phyloP scores from a whole-genome alignment of 257 asterid genomes.

The Solanum raphanifolium region DNA sequence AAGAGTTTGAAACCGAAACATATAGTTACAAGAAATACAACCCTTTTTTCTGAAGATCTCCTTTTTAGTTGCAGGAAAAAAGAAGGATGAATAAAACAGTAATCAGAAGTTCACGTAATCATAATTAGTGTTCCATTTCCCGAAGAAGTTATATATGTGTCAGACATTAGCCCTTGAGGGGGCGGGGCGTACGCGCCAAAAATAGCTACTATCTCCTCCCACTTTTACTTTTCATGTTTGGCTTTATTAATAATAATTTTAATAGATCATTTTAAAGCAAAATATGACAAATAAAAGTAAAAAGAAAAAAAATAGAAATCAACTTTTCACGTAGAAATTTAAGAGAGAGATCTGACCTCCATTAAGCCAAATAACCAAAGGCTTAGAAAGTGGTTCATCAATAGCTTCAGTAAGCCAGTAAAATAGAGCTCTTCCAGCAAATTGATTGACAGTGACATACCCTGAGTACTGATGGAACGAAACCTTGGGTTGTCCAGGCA shows the following conservation, averaged over 20 bases:
- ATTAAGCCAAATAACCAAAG: slow-evolving; percentile 89
- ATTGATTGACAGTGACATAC: slow-evolving; percentile 61
- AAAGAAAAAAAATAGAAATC: too few relatives aligned
- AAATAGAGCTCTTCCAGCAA: slow-evolving; percentile 79
- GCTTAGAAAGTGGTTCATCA: slow-evolving; percentile 35
- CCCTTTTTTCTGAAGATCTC: not conserved
- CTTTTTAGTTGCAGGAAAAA: not conserved
- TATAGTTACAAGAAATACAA: not conserved
- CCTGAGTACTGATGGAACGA: slow-evolving; percentile 75
- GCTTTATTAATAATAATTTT: too few relatives aligned
- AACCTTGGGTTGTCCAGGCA: slow-evolving; percentile 89
- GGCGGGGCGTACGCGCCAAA: not conserved
- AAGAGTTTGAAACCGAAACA: not conserved
- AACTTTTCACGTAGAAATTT: not conserved
- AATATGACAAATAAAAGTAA: too few relatives aligned
- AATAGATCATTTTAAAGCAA: too few relatives aligned
- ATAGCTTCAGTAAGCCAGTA: slow-evolving; percentile 85
- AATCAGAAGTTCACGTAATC: not conserved
- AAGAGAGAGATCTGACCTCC: slow-evolving; percentile 46
- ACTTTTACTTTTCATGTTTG: too few relatives aligned
- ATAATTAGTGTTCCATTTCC: not conserved
- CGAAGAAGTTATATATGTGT: not conserved
- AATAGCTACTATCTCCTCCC: not conserved
- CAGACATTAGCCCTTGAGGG: not conserved
- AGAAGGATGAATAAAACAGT: not conserved